Conservation (phyloP, 2,329 filamentous ascomycete genomes). For the Trichophyton equinum region DNA sequence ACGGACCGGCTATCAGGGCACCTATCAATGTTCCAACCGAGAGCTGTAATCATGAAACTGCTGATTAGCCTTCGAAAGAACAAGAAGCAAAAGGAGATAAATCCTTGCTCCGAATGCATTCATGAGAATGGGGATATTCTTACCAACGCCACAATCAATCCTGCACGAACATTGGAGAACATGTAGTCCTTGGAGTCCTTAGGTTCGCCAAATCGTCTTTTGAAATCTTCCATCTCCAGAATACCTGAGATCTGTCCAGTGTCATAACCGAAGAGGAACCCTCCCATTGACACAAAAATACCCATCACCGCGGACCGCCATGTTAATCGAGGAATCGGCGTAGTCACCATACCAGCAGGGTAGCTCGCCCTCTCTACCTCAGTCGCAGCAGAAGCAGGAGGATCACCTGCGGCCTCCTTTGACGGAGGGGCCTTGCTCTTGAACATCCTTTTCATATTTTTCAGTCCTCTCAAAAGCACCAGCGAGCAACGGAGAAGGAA, state of each 20-base stretch:
- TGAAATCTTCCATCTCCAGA: conserved; percentile 36
- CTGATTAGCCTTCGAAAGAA: neutral
- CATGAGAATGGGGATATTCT: conserved; percentile 9
- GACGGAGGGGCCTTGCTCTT: neutral
- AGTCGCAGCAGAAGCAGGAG: neutral
- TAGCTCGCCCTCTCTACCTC: conserved; percentile 6
- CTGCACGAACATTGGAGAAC: conserved; percentile 35
- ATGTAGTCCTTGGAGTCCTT: conserved; percentile 23
- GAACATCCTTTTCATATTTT: neutral
- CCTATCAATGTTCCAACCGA: conserved; percentile 35
- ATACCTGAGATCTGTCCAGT: conserved; percentile 36
- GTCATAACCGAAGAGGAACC: conserved; percentile 35
- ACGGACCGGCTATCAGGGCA: conserved; percentile 29
- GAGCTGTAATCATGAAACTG: conserved; percentile 19
- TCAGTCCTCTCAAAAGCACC: no score
- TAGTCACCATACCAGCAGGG: conserved; percentile 23
- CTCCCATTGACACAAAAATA: conserved; percentile 36
- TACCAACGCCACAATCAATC: conserved; percentile 35
- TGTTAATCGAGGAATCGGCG: conserved; percentile 33
- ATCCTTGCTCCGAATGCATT: neutral
- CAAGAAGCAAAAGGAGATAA: neutral
- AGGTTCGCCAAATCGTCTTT: conserved; percentile 29
- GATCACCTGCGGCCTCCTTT: conserved; percentile 3
- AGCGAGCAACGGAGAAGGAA: neutral
- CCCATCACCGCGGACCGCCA: conserved; percentile 33